These are phyloP conservation scores for Macrolepiota dolichaula DNA, from an alignment of 768 basidiomycete genomes.

Conservation along the genomic window DNA sequence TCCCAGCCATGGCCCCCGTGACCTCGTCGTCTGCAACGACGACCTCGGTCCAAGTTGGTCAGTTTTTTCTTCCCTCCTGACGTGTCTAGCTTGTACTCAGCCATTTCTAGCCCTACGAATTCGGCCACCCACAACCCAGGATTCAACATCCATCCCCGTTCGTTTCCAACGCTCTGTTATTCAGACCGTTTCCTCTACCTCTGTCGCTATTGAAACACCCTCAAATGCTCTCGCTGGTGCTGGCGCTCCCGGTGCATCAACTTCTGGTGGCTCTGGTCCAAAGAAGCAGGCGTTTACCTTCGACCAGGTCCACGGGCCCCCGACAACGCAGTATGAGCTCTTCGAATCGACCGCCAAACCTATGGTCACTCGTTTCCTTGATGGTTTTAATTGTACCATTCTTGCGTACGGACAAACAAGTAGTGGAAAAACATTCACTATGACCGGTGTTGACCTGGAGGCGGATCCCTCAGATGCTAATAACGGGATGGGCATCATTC, in stretches of 20 bases:
- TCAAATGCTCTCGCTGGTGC: constrained; percentile 47
- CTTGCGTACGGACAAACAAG: constrained; percentile 98
- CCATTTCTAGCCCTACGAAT: constrained; percentile 74
- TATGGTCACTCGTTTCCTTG: constrained; percentile 81
- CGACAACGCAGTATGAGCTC: constrained; percentile 79
- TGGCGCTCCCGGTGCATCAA: constrained; percentile 46
- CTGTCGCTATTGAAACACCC: constrained; percentile 80
- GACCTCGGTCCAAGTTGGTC: constrained; percentile 93
- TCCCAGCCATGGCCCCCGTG: constrained; percentile 67
- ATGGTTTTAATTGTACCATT: constrained; percentile 97
- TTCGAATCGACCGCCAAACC: constrained; percentile 84
- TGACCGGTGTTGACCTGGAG: constrained; percentile 94
- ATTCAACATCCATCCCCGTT: constrained; percentile 82
- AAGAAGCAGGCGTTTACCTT: constrained; percentile 90
- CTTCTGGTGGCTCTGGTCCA: constrained; percentile 40
- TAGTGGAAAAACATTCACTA: constrained; percentile 95
- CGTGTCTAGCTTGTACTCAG: background rate
- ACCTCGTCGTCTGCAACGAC: constrained; percentile 68
- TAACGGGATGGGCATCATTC: constrained; percentile 93
- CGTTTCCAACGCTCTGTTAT: constrained; percentile 92
- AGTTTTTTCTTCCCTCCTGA: constrained; percentile 30
- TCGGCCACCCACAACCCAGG: constrained; percentile 82
- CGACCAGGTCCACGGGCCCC: constrained; percentile 91
- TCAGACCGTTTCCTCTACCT: constrained; percentile 67
- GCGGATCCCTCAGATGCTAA: constrained; percentile 78